A percentile compares a stretch with the other conserved stretches of the same genome.
Evolutionary conservation across 176 grass and related monocot species (phyloP).

Genomic region (Tillandsia leiboldiana): DNA sequence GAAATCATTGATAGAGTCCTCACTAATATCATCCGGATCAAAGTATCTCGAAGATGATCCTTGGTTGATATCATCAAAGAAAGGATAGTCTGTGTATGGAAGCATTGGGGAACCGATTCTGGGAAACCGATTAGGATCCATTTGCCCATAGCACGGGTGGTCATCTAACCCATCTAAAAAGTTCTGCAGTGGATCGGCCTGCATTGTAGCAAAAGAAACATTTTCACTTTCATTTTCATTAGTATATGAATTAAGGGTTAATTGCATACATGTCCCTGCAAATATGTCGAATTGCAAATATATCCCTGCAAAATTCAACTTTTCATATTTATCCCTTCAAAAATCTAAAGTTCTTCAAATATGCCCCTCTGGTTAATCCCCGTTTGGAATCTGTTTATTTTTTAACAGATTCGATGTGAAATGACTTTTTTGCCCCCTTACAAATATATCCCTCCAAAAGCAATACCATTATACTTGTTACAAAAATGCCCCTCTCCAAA

Average conservation of each 20-base stretch:
- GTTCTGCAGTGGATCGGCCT: slow-evolving; percentile 24
- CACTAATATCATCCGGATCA: slow-evolving; percentile 16
- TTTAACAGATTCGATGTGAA: too few relatives aligned
- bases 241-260: not conserved
- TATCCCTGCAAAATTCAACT: too few relatives aligned
- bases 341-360: too few relatives aligned
- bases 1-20: slow-evolving; percentile 27
- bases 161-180: slow-evolving; percentile 3
- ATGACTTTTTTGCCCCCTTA: too few relatives aligned
- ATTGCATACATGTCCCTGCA: too few relatives aligned
- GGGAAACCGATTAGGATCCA: slow-evolving; percentile 2
- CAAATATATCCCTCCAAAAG: too few relatives aligned
- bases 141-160: not conserved
- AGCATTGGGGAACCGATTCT: slow-evolving; percentile 7
- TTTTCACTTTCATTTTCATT: not conserved
- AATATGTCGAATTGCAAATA: too few relatives aligned
- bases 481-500: too few relatives aligned
- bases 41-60: slow-evolving; percentile 4
- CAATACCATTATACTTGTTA: too few relatives aligned
- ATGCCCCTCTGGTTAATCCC: too few relatives aligned
- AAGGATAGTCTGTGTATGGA: not conserved
- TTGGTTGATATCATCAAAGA: slow-evolving; percentile 7
- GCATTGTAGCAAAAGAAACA: slow-evolving; percentile 20
- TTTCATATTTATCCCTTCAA: too few relatives aligned
- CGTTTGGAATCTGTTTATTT: too few relatives aligned